These are phyloP conservation scores for Pseudocercospora musae DNA, from an alignment of 2,329 filamentous ascomycete genomes.

Conservation along the genomic window DNA sequence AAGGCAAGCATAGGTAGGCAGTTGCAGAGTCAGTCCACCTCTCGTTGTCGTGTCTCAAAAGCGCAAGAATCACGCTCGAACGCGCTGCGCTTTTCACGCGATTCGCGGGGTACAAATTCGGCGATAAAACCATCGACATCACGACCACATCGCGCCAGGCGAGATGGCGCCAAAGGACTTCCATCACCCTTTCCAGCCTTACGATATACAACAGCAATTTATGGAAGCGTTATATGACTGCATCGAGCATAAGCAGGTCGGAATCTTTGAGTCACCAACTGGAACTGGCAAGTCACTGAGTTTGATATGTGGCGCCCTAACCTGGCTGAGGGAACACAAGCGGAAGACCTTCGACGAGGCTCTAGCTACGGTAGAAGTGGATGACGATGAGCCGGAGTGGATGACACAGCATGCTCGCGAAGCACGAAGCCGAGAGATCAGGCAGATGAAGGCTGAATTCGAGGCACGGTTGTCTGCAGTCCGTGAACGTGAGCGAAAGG, in stretches of 20 bases:
- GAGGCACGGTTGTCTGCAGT: constrained; percentile 67
- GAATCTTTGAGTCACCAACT: constrained; percentile 90
- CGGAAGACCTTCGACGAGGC: constrained; percentile 55
- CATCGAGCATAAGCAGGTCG: constrained; percentile 74
- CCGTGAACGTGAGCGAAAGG: constrained; percentile 59
- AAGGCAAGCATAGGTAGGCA: constrained; percentile 44
- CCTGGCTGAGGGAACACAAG: constrained; percentile 86
- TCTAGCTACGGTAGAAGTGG: constrained; percentile 45
- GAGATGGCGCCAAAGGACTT: constrained; percentile 54
- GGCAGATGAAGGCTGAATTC: constrained; percentile 65
- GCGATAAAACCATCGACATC: neutral
- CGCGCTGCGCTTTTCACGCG: constrained; percentile 27
- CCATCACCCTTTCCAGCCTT: constrained; percentile 83
- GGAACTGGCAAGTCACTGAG: constrained; percentile 85
- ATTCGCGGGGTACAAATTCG: constrained; percentile 6
- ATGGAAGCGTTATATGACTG: constrained; percentile 81
- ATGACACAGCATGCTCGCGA: constrained; percentile 72
- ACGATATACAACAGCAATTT: constrained; percentile 81
- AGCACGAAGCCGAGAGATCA: constrained; percentile 64
- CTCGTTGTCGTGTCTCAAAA: constrained; percentile 1
- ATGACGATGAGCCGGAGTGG: constrained; percentile 76
- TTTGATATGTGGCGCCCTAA: constrained; percentile 81
- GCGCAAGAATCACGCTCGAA: constrained; percentile 10
- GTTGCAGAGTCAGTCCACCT: neutral
- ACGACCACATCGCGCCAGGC: neutral